These are phyloP conservation scores for Exophiala aquamarina DNA, from an alignment of 2,329 filamentous ascomycete species.

Conservation along the genomic window DNA sequence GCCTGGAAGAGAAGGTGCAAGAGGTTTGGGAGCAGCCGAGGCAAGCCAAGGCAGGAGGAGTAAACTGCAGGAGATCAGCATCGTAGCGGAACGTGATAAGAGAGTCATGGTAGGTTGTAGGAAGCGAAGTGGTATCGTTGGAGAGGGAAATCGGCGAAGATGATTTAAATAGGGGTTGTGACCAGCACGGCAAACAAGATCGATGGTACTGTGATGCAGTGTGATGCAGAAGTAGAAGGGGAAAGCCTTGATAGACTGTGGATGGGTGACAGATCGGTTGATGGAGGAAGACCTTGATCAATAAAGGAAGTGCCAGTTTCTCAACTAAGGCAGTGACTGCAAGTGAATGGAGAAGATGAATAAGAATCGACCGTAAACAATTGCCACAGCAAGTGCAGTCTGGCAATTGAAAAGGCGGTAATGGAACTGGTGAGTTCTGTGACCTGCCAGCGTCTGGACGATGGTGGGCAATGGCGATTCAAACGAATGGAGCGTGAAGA, in stretches of 20 bases:
- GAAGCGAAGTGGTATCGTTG: not conserved
- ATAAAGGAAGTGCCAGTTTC: no score
- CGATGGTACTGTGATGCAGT: not conserved
- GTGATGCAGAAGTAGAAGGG: not conserved
- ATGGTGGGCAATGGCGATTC: no score
- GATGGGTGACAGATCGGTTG: not conserved
- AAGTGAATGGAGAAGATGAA: no score
- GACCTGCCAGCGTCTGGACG: no score
- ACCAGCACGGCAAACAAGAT: not conserved
- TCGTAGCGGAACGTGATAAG: not conserved
- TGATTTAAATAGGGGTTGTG: not conserved
- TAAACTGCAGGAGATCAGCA: conserved; percentile 13
- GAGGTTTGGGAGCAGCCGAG: conserved; percentile 10
- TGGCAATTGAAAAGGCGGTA: no score
- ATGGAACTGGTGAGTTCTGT: no score
- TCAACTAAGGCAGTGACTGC: no score
- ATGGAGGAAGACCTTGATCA: no score
- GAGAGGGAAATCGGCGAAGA: not conserved
- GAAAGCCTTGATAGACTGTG: not conserved
- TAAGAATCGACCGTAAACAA: no score
- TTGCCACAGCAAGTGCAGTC: no score
- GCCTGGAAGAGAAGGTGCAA: conserved; percentile 3
- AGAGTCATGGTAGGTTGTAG: not conserved
- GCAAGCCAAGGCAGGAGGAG: conserved; percentile 16
- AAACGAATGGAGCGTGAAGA: no score